phyloP scores from a whole-genome alignment of 257 asterid genomes.

The Salvia splendens region DNA sequence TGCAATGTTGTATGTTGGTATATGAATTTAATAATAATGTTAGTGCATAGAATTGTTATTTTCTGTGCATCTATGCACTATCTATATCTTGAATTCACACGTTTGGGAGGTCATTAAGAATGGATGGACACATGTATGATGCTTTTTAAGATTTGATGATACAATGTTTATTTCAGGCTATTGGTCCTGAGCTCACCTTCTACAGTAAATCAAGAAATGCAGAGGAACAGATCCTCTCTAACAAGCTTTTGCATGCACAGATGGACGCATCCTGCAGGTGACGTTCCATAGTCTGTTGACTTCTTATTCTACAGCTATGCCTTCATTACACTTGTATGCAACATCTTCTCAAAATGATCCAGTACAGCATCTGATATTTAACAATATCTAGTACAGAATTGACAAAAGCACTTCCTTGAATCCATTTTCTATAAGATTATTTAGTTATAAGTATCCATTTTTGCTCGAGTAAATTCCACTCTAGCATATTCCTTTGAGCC shows the following conservation, averaged over 20 bases:
- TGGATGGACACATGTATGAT: constrained; percentile 7
- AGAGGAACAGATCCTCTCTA: constrained; percentile 56
- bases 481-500: background rate
- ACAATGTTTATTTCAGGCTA: constrained; percentile 59
- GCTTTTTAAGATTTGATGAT: constrained; percentile 30
- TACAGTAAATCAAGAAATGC: constrained; percentile 70
- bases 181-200: constrained; percentile 98
- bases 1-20: background rate
- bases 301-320: constrained; percentile 15
- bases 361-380: constrained; percentile 10
- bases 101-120: constrained; percentile 13
- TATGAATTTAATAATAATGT: background rate
- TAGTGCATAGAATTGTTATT: background rate
- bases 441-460: background rate
- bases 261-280: constrained; percentile 95
- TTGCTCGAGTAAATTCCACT: background rate
- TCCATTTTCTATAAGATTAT: background rate
- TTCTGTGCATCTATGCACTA: background rate
- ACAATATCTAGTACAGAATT: constrained; percentile 1
- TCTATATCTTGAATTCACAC: background rate
- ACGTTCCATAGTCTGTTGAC: constrained; percentile 23
- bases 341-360: constrained; percentile 1
- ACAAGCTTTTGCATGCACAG: constrained; percentile 89
- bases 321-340: constrained; percentile 4
- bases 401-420: background rate